These are phyloP conservation scores for Boletus sensibilis DNA, from an alignment of 768 basidiomycete species.

Conservation along the genomic window DNA sequence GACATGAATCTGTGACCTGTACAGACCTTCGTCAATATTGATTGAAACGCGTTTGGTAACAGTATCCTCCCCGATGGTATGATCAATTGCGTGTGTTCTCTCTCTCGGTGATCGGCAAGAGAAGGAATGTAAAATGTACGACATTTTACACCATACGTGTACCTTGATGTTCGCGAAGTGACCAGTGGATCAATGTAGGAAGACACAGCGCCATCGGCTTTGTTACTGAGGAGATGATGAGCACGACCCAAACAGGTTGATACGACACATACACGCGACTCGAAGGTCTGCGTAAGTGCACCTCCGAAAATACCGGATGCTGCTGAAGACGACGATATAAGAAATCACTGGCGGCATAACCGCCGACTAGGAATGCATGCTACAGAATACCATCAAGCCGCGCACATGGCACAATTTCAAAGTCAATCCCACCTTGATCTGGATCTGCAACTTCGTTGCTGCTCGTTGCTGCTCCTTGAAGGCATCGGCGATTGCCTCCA, in stretches of 20 bases:
- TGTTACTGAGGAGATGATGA: conserved; percentile 31
- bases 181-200: conserved; percentile 47
- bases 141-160: conserved; percentile 39
- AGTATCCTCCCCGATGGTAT: conserved; percentile 26
- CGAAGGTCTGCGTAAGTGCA: conserved; percentile 47
- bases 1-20: rapidly evolving
- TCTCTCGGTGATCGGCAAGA: conserved; percentile 37
- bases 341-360: conserved; percentile 49
- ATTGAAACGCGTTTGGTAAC: conserved; percentile 36
- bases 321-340: conserved; percentile 42
- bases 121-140: conserved; percentile 24
- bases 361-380: conserved; percentile 51
- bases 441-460: conserved; percentile 22
- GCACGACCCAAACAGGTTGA: background rate
- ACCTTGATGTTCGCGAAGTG: conserved; percentile 40
- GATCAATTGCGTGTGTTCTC: conserved; percentile 24
- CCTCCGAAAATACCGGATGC: conserved; percentile 33
- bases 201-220: conserved; percentile 46
- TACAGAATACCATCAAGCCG: background rate
- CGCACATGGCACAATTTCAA: background rate
- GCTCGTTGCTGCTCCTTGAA: conserved; percentile 30
- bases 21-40: conserved; percentile 36
- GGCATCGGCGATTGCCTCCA: conserved; percentile 35
- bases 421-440: conserved; percentile 20
- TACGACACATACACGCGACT: conserved; percentile 43